Conservation (phyloP, 1,139 yeast genomes). For the Saccharomyces hybrid region DNA sequence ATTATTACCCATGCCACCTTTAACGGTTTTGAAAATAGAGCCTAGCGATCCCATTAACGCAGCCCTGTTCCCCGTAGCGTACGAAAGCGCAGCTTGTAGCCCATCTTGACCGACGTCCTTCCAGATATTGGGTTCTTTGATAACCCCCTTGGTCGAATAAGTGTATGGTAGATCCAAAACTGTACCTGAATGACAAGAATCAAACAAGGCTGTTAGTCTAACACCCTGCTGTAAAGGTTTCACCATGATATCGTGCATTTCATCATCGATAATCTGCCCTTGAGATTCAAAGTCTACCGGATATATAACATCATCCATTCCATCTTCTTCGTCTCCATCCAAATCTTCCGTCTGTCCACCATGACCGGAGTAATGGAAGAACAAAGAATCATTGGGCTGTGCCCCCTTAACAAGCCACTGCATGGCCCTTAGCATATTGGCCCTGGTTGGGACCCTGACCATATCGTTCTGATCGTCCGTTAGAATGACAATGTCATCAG, state of each 20-base stretch:
- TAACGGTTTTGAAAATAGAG: slow-evolving; percentile 45
- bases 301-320: slow-evolving; percentile 82
- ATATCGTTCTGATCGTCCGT: slow-evolving; percentile 62
- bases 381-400: slow-evolving; percentile 73
- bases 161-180: slow-evolving; percentile 83
- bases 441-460: slow-evolving; percentile 65
- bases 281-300: slow-evolving; percentile 76
- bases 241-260: slow-evolving; percentile 77
- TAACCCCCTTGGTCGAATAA: slow-evolving; percentile 83
- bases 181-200: slow-evolving; percentile 92
- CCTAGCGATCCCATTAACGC: slow-evolving; percentile 46
- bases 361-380: slow-evolving; percentile 90
- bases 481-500: slow-evolving; percentile 76
- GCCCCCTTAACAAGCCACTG: slow-evolving; percentile 85
- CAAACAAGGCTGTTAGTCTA: slow-evolving; percentile 80
- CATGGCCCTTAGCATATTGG: slow-evolving; percentile 79
- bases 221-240: slow-evolving; percentile 73
- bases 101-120: slow-evolving; percentile 82
- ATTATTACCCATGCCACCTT: slow-evolving; percentile 24
- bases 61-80: slow-evolving; percentile 61
- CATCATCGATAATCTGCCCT: slow-evolving; percentile 78
- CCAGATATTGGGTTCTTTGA: slow-evolving; percentile 82
- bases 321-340: slow-evolving; percentile 90
- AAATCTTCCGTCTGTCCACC: slow-evolving; percentile 78
- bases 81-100: slow-evolving; percentile 60